Conservation (phyloP, 768 basidiomycete species). For the Serendipita vermifera region DNA sequence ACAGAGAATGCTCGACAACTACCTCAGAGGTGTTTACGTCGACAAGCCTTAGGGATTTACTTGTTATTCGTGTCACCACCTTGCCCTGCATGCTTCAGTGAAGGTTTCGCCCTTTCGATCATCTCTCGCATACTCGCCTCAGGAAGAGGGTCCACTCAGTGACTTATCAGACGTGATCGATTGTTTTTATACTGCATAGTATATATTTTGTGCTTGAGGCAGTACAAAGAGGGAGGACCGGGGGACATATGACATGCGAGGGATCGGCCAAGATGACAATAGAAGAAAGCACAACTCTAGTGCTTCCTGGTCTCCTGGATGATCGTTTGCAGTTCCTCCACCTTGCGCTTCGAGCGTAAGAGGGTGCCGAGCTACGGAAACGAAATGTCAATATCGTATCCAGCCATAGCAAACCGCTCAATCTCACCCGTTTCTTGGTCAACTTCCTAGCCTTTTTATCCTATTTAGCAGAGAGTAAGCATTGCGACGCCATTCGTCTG, state of each 20-base stretch:
- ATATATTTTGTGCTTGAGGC: constrained; percentile 2
- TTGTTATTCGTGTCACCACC: too few species aligned
- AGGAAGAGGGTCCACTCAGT: too few species aligned
- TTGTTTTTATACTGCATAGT: background rate
- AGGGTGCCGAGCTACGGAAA: constrained; percentile 78
- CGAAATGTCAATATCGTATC: background rate
- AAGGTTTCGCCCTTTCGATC: too few species aligned
- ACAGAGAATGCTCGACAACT: too few species aligned
- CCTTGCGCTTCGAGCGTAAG: constrained; percentile 94
- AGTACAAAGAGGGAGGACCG: too few species aligned
- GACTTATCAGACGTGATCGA: too few species aligned
- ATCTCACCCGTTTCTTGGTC: constrained; percentile 89
- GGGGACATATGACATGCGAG: background rate
- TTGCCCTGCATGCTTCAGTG: too few species aligned
- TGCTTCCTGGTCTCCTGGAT: constrained; percentile 84
- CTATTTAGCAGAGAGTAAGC: constrained; percentile 28
- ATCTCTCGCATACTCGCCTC: too few species aligned
- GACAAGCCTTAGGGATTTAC: too few species aligned
- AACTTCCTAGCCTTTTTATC: constrained; percentile 99
- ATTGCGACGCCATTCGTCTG: background rate
- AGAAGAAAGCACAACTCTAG: background rate
- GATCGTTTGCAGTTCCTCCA: constrained; percentile 85
- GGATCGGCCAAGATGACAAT: background rate
- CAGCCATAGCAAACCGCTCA: background rate
- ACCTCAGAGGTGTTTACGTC: too few species aligned